Percentiles rank a stretch among this genome's conserved stretches.
phyloP scores from a whole-genome alignment of 2,329 filamentous ascomycete genomes.

The Aspergillus luchuensis region DNA sequence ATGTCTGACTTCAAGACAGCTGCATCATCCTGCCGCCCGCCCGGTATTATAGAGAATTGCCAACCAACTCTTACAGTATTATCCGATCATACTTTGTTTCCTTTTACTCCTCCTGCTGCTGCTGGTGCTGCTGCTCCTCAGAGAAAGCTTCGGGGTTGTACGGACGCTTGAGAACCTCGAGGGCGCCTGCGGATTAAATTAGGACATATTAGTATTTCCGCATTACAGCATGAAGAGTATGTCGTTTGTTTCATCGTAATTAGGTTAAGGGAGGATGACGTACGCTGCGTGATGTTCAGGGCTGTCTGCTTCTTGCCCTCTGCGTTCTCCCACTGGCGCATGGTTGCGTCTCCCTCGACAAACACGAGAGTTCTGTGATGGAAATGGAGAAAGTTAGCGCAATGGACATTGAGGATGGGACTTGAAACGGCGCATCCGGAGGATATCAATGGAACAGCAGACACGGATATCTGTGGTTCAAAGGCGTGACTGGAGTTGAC shows the following conservation, averaged over 20 bases:
- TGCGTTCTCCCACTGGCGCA: conserved; percentile 66
- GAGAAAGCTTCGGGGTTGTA: conserved; percentile 10
- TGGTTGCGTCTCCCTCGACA: conserved; percentile 77
- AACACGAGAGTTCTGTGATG: conserved; percentile 70
- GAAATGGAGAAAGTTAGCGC: conserved; percentile 14
- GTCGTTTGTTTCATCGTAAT: neutral
- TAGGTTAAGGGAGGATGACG: conserved; percentile 33
- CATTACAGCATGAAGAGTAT: neutral
- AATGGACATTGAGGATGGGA: neutral
- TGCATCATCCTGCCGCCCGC: neutral
- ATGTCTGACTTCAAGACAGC: neutral
- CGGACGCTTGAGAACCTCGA: conserved; percentile 41
- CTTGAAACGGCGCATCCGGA: neutral
- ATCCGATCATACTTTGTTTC: neutral
- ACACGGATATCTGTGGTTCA: neutral
- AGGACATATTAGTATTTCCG: conserved; percentile 6
- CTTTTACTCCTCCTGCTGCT: no score
- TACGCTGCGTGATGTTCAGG: conserved; percentile 80
- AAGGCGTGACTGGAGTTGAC: neutral
- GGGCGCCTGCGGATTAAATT: conserved; percentile 23
- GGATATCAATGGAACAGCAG: neutral
- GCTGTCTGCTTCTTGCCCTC: conserved; percentile 66
- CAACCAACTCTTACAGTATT: neutral
- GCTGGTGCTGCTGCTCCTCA: conserved; percentile 11
- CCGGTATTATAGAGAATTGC: neutral